phyloP scores from a whole-genome alignment of 2,329 filamentous ascomycete genomes.

The Diaporthe citrichinensis region DNA sequence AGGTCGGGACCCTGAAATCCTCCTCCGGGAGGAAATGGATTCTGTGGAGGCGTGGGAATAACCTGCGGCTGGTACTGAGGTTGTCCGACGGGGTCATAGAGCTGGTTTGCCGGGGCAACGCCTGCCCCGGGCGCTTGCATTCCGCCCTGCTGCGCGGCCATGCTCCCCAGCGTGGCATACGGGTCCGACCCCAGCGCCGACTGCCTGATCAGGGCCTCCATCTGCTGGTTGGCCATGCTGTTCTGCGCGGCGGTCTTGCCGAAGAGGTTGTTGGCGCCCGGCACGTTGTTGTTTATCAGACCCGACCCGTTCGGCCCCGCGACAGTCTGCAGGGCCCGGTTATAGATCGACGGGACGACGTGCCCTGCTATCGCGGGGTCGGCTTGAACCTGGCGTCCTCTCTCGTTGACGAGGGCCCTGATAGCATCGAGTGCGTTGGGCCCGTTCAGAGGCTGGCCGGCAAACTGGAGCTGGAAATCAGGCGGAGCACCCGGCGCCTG shows the following conservation, averaged over 20 bases:
- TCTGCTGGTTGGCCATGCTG: constrained; percentile 10
- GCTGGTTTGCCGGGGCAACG: neutral
- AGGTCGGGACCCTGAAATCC: neutral
- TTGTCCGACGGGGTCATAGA: constrained; percentile 9
- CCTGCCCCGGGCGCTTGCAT: neutral
- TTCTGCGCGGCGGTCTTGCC: neutral
- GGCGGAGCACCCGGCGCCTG: neutral
- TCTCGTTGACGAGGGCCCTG: constrained; percentile 6
- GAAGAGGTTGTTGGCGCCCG: constrained; percentile 19
- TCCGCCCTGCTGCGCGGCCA: neutral
- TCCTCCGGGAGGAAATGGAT: neutral
- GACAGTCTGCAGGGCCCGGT: constrained; percentile 16
- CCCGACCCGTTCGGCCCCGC: constrained; percentile 15
- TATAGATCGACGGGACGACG: constrained; percentile 23
- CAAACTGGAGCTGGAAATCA: neutral
- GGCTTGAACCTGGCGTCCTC: constrained; percentile 3
- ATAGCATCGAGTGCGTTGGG: neutral
- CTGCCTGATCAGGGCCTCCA: constrained; percentile 34
- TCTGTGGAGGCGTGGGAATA: neutral
- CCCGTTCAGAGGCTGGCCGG: neutral
- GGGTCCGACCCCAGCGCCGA: constrained; percentile 6
- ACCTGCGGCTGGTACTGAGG: neutral
- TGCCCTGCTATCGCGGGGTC: constrained; percentile 26
- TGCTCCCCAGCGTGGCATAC: neutral
- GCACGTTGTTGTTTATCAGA: constrained; percentile 14